Evolutionary conservation across 805 yeast genomes (phyloP).

Genomic region (Priceomyces medius): DNA sequence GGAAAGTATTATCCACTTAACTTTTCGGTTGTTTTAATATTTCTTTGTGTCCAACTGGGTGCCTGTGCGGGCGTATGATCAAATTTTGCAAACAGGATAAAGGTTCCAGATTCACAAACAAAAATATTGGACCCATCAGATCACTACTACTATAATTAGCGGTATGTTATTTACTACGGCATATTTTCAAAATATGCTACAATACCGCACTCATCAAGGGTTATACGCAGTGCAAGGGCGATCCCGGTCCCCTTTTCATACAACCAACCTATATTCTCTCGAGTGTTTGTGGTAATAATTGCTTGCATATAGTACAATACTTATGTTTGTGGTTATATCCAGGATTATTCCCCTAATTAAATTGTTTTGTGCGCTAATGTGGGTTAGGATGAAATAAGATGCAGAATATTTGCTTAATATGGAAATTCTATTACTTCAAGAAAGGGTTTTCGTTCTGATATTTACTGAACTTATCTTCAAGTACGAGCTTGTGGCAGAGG

Average conservation of each 20-base stretch:
- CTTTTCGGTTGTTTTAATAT: not conserved
- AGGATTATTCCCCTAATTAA: not conserved
- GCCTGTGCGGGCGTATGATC: conserved; percentile 2
- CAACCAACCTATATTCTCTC: no score
- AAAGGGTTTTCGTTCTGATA: not conserved
- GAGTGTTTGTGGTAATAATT: not conserved
- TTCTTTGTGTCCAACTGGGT: not conserved
- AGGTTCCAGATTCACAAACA: conserved; percentile 1
- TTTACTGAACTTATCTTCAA: not conserved
- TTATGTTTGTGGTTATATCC: not conserved
- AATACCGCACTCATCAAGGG: no score
- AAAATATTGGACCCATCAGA: not conserved
- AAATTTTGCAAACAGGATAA: not conserved
- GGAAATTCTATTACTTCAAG: not conserved
- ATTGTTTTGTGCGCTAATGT: not conserved
- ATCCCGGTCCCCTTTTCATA: no score
- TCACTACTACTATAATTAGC: conserved; percentile 1
- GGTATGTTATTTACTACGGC: not conserved
- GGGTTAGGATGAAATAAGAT: not conserved
- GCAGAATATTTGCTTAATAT: not conserved
- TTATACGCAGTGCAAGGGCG: no score
- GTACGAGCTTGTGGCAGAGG: no score
- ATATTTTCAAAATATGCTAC: no score
- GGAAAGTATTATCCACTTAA: not conserved
- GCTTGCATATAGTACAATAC: not conserved